A percentile compares a stretch with the other conserved stretches of the same genome.
phyloP scores from a whole-genome alignment of 768 basidiomycete species.

The Boletellus ananiceps region DNA sequence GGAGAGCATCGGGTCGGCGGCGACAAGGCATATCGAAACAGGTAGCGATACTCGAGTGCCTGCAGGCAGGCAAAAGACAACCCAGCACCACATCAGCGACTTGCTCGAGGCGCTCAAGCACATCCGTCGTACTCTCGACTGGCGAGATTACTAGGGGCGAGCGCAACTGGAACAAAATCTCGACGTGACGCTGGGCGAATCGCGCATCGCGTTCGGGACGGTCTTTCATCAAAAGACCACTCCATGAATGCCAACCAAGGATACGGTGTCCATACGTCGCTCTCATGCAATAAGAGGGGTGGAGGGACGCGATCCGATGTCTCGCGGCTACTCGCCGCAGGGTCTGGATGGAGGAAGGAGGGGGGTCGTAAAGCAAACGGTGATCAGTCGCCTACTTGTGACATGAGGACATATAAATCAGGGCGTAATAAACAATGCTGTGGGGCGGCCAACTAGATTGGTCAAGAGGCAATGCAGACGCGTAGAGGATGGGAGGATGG shows the following conservation, averaged over 20 bases:
- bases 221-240: constrained; percentile 22
- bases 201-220: constrained; percentile 14
- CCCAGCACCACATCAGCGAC: constrained; percentile 11
- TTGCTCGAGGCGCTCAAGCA: constrained; percentile 23
- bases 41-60: too few relatives aligned
- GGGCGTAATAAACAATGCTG: constrained; percentile 43
- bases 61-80: too few relatives aligned
- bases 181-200: background rate
- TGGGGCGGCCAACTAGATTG: constrained; percentile 24
- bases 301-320: constrained; percentile 17
- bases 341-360: constrained; percentile 13
- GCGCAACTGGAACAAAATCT: constrained; percentile 14
- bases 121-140: constrained; percentile 31
- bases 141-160: constrained; percentile 33
- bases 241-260: constrained; percentile 22
- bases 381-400: constrained; percentile 44
- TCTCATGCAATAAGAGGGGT: constrained; percentile 35
- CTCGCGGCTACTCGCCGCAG: constrained; percentile 21
- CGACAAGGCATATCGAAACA: constrained; percentile 23
- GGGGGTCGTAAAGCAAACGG: constrained; percentile 31
- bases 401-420: constrained; percentile 34
- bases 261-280: constrained; percentile 14
- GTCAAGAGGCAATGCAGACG: constrained; percentile 14
- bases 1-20: constrained; percentile 15
- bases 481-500: constrained; percentile 35